phyloP scores from a whole-genome alignment of 2,329 filamentous ascomycete genomes.

The Drechslerella dactyloides region DNA sequence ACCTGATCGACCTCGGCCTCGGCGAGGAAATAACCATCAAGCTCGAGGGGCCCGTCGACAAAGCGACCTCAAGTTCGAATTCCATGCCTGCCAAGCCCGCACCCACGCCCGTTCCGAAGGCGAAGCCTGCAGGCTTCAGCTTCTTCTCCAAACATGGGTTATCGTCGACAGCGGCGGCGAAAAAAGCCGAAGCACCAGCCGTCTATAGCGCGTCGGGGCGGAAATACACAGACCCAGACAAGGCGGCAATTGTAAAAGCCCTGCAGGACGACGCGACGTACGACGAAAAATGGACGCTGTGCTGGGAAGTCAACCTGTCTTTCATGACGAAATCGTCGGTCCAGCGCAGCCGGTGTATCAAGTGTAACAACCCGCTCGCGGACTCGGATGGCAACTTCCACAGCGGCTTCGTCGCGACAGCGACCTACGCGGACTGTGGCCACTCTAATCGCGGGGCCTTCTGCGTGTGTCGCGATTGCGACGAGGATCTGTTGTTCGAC shows the following conservation, averaged over 20 bases:
- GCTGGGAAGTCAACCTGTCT: conserved; percentile 43
- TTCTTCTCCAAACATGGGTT: conserved; percentile 19
- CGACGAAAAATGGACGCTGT: conserved; percentile 28
- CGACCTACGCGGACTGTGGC: conserved; percentile 28
- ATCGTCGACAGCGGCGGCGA: not conserved
- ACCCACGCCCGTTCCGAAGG: not conserved
- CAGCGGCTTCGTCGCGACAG: conserved; percentile 27
- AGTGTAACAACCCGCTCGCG: conserved; percentile 36
- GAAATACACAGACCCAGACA: conserved; percentile 42
- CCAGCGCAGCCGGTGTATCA: conserved; percentile 27
- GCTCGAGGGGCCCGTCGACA: not conserved
- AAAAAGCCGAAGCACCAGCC: not conserved
- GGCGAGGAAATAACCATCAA: not conserved
- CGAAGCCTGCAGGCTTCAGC: conserved; percentile 17
- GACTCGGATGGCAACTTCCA: conserved; percentile 35
- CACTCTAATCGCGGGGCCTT: conserved; percentile 25
- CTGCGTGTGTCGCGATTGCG: conserved; percentile 39
- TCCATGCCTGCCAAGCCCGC: conserved; percentile 1
- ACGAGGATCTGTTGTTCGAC: conserved; percentile 43
- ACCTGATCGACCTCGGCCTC: too few species aligned
- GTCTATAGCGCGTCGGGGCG: not conserved
- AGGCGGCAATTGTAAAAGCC: conserved; percentile 36
- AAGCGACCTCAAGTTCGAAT: too few species aligned
- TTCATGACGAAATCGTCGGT: conserved; percentile 40
- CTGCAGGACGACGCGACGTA: conserved; percentile 42